Percentiles rank a stretch among this genome's conserved stretches.
These are phyloP conservation scores for Protomyces macrosporus DNA, from an alignment of 1,139 yeast genomes.

Conservation along the genomic window DNA sequence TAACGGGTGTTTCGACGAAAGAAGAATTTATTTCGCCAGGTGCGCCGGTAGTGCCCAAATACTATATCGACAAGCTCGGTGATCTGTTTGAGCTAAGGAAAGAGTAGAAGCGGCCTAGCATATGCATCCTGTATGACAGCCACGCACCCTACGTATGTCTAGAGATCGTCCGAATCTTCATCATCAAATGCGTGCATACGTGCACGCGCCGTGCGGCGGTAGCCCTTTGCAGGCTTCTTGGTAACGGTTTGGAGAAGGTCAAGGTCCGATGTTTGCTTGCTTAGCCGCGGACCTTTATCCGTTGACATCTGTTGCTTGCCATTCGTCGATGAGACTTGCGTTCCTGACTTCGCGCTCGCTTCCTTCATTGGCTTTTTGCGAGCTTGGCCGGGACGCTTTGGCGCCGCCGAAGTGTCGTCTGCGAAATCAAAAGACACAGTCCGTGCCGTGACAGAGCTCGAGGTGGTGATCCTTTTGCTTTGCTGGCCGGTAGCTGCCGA, in stretches of 20 bases:
- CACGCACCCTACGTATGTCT: not conserved
- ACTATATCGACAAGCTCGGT: slow-evolving; percentile 68
- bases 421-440: no score
- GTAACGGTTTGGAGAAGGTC: not conserved
- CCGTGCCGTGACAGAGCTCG: no score
- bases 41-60: slow-evolving; percentile 56
- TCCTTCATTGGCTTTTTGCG: no score
- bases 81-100: slow-evolving; percentile 52
- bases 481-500: no score
- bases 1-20: slow-evolving; percentile 85
- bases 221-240: not conserved
- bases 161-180: not conserved
- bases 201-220: not conserved
- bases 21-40: slow-evolving; percentile 48
- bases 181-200: not conserved
- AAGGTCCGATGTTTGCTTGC: no score
- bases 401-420: no score
- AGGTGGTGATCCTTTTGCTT: no score
- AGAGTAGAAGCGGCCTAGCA: not conserved
- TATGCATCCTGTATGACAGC: not conserved
- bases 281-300: no score
- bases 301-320: no score
- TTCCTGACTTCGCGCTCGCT: no score
- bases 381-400: no score
- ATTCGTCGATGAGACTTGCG: no score